Evolutionary conservation across 352 stramenopile genomes (phyloP), one percentile per base, ranked within the genome.

Genomic region (Peronosclerospora sorghi): DNA sequence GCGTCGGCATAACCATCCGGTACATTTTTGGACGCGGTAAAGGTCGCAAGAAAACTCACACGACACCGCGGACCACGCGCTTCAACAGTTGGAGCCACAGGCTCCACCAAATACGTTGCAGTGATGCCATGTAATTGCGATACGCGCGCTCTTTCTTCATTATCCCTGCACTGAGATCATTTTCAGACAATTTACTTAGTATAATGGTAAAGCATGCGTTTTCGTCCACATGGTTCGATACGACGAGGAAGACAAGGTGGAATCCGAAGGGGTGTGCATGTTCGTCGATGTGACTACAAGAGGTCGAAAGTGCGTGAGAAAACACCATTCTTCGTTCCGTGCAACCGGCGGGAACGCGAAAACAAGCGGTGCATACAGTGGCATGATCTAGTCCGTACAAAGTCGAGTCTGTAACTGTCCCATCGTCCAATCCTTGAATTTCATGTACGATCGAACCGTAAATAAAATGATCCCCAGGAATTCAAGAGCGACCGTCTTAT

Each of bases 401-500:
- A 34, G 4, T 30, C 9, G 51, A 54, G 7, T 45, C 39, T 13
- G 40, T 23, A 9, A 6, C 21, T 26, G 32, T 47, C 4, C 47
- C 34, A 12, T 51, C 30, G 1, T 56, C 37, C 0, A 29, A 51
- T n/a, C 51, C 42, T 9, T 35, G 32, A 9, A 69, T 47, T 3
- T 65, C 50, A 24, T 73, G 66, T 20, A 79, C 61, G 8, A 79
- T 47, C 0, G 62, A 71, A 19, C 67, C 67, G 42, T 72, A 76
- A 34, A 79, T 75, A 35, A 68, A 71, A 15, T 68, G 49, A n/a
- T 68, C 45, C 51, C 50, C 8, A 61, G 32, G 17, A 74, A 56
- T 8, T 50, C 45, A 12, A 40, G 36, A 8, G 52, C 53, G 3
- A 53, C 36, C 0, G 23, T 38, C 44, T 74, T 74, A 37, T 68